A percentile compares a stretch with the other conserved stretches of the same genome.
Evolutionary conservation across 192 early-diverging fungal species (phyloP).

Genomic region (Podila verticillata): DNA sequence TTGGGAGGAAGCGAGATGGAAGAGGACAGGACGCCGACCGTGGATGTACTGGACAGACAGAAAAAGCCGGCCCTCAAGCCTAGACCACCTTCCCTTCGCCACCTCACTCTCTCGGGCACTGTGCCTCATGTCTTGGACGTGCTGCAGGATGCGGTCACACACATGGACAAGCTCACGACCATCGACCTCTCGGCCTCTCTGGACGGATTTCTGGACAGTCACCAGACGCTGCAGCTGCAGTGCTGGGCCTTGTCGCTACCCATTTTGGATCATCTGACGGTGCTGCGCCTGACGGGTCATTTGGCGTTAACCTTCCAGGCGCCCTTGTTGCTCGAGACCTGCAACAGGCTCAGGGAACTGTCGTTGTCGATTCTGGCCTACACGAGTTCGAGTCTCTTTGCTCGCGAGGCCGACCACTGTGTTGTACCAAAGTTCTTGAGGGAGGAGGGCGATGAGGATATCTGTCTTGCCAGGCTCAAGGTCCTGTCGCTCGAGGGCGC

Average conservation of each 20-base stretch:
- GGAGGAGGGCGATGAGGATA: background rate
- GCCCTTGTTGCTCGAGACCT: slow-evolving; percentile 17
- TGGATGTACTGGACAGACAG: background rate
- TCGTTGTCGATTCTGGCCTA: slow-evolving; percentile 17
- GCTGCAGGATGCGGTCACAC: slow-evolving; percentile 11
- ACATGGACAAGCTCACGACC: slow-evolving; percentile 1
- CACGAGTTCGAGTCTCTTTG: slow-evolving; percentile 23
- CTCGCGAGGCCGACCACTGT: slow-evolving; percentile 1
- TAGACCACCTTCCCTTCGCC: background rate
- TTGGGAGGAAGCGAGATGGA: background rate
- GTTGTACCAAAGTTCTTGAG: slow-evolving; percentile 20
- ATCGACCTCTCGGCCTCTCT: slow-evolving; percentile 18
- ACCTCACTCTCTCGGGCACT: slow-evolving; percentile 18
- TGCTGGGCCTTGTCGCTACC: slow-evolving; percentile 16
- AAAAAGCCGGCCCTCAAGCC: background rate
- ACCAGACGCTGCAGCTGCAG: slow-evolving; percentile 6
- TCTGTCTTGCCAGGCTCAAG: background rate
- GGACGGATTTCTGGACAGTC: slow-evolving; percentile 18
- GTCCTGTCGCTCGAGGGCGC: slow-evolving; percentile 15
- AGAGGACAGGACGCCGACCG: background rate
- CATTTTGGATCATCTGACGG: background rate
- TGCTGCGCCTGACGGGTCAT: slow-evolving; percentile 19
- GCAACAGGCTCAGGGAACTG: slow-evolving; percentile 6
- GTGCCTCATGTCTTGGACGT: slow-evolving; percentile 21
- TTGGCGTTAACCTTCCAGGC: slow-evolving; percentile 20